Evolutionary conservation across 345 rosid genomes (phyloP), one percentile per base, ranked within the genome.

Genomic region (Lepidium sativum): DNA sequence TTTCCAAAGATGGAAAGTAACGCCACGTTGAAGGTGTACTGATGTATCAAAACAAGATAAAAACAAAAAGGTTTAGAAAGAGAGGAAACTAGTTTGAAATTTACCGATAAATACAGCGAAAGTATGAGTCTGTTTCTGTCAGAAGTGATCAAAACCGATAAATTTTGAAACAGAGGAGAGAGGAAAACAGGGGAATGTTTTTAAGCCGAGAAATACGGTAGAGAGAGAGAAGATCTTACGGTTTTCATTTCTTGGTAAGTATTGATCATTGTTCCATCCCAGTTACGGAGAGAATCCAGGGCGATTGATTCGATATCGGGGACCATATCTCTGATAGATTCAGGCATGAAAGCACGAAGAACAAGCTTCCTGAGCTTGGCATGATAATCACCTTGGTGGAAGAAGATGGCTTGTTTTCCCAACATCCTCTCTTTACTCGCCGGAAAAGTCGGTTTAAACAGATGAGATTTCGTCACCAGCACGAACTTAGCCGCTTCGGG

Each of bases 371-470:
- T 78, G 53, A 91, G 60, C 68, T 83, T 83, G 67, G 72, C 9
- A 50, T 91, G 98, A 60, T 88, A 91, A 9, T 85, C 83, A 45
- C 98, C 98, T 63, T 84, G 94, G 73, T 81, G 89, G 65, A 91
- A 91, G 74, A 91, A 91, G 60, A 91, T 81, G 41, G 94, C 96
- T 72, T 86, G 83, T 64, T 78, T 83, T 14, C 98, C 98, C 0
- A 91, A 16, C 88, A 88, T 84, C 81, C 86, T 83, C 79, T 91
- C 98, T 75, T 91, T 91, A 54, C 94, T 88, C 3, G 87, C 89
- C 0, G 96, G 98, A 49, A 84, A 91, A 50, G 94, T 86, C 3
- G 98, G 98, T 71, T 91, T 88, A 77, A 91, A 91, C 45, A 91
- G 86, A 66, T 86, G 77, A 17, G 94, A 71, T 52, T 67, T 80